Conservation (phyloP, 169 alveolate genomes). For the Amoebophrya sp. region DNA sequence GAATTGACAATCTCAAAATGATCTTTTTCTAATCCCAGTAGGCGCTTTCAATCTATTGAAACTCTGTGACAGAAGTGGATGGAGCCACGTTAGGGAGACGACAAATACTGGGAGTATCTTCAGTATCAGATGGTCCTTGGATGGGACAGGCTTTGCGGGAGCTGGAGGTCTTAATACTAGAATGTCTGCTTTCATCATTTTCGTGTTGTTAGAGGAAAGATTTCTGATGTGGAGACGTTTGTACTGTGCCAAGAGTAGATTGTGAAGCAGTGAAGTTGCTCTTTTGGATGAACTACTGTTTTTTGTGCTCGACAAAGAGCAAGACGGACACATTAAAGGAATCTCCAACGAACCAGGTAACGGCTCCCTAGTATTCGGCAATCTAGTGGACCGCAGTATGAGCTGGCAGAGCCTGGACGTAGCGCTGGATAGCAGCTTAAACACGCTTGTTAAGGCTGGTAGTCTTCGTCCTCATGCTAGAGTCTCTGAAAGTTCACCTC, state of each 20-base stretch:
- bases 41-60: conserved; percentile 72
- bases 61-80: conserved; percentile 75
- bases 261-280: background rate
- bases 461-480: background rate
- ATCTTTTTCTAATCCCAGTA: no score
- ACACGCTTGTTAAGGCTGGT: background rate
- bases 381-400: background rate
- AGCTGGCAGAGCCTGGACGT: background rate
- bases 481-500: no score
- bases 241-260: no score
- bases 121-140: conserved; percentile 66
- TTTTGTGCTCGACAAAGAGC: background rate
- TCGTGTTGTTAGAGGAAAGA: no score
- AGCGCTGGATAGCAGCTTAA: background rate
- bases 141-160: conserved; percentile 73
- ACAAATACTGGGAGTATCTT: conserved; percentile 60
- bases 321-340: background rate
- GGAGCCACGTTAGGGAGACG: conserved; percentile 69
- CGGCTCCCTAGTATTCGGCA: background rate
- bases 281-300: background rate
- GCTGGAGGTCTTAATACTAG: conserved; percentile 43
- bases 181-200: no score
- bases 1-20: no score
- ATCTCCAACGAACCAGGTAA: background rate
- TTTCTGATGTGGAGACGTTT: no score